Percentiles rank a stretch among this genome's conserved stretches.
Conservation (phyloP, 2,329 filamentous ascomycete genomes). For the Akanthomyces muscarius region DNA sequence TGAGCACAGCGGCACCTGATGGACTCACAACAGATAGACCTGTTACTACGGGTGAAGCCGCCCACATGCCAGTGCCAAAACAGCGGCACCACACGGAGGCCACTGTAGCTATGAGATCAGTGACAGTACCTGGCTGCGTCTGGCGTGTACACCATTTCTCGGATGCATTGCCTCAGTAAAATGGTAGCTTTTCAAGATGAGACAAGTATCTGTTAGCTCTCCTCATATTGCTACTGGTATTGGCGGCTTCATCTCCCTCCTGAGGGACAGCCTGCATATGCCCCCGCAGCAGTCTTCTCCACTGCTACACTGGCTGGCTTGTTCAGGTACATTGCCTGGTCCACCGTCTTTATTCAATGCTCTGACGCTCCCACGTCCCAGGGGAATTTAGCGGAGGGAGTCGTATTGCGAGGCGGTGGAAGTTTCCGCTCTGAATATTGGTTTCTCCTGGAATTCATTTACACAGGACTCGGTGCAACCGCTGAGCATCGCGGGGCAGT, state of each 20-base stretch:
- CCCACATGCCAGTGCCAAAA: constrained; percentile 9
- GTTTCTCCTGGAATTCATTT: neutral
- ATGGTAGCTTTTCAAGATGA: neutral
- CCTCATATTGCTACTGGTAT: constrained; percentile 5
- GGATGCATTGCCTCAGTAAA: neutral
- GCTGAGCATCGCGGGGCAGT: neutral
- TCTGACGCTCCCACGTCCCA: neutral
- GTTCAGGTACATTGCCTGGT: neutral
- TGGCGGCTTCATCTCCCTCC: neutral
- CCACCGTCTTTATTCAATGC: neutral
- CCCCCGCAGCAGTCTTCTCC: neutral
- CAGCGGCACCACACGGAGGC: neutral
- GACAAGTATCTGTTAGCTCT: neutral
- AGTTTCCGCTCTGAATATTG: neutral
- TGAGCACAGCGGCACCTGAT: constrained; percentile 3
- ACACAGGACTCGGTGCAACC: neutral
- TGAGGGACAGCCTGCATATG: neutral
- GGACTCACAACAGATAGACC: neutral
- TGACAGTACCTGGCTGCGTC: neutral
- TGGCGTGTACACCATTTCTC: neutral
- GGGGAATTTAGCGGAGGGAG: neutral
- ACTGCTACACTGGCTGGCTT: neutral
- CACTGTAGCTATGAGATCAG: neutral
- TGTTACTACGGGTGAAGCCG: constrained; percentile 9
- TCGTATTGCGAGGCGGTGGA: neutral